phyloP scores from a whole-genome alignment of 1,284 basidiomycete species.

The Schizopora paradoxa region DNA sequence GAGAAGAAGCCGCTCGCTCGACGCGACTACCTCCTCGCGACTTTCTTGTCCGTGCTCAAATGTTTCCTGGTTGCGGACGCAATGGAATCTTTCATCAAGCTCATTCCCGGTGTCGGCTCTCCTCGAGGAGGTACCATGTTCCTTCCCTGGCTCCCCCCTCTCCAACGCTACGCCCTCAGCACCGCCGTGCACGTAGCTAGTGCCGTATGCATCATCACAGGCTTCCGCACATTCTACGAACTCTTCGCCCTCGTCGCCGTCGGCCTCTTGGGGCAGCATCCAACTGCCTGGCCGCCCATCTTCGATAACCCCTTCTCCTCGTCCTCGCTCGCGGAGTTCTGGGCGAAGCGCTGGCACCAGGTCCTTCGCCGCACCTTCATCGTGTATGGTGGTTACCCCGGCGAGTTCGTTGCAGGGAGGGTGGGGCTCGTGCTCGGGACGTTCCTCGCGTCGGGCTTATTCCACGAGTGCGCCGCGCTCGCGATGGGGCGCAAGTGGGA shows the following conservation, averaged over 20 bases:
- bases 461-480: slow-evolving; percentile 61
- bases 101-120: slow-evolving; percentile 55
- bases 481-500: slow-evolving; percentile 54
- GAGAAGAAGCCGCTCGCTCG: slow-evolving; percentile 44
- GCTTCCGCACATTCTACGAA: slow-evolving; percentile 59
- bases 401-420: slow-evolving; percentile 39
- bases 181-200: slow-evolving; percentile 53
- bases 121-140: slow-evolving; percentile 60
- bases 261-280: slow-evolving; percentile 43
- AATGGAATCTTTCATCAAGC: slow-evolving; percentile 52
- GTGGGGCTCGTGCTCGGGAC: slow-evolving; percentile 60
- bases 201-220: slow-evolving; percentile 50
- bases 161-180: slow-evolving; percentile 49
- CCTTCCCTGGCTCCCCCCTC: slow-evolving; percentile 40
- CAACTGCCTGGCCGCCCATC: slow-evolving; percentile 62
- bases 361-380: slow-evolving; percentile 63
- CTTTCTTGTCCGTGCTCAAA: slow-evolving; percentile 41
- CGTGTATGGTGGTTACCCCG: slow-evolving; percentile 59
- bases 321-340: slow-evolving; percentile 62
- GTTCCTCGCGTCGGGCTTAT: slow-evolving; percentile 67
- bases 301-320: slow-evolving; percentile 58
- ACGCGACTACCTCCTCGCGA: slow-evolving; percentile 46
- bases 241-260: slow-evolving; percentile 55
- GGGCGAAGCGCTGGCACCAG: slow-evolving; percentile 72
- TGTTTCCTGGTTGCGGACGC: slow-evolving; percentile 53